A percentile compares a stretch with the other conserved stretches of the same genome.
Conservation (phyloP, 441 rosid species). For the Erysimum pusillum region DNA sequence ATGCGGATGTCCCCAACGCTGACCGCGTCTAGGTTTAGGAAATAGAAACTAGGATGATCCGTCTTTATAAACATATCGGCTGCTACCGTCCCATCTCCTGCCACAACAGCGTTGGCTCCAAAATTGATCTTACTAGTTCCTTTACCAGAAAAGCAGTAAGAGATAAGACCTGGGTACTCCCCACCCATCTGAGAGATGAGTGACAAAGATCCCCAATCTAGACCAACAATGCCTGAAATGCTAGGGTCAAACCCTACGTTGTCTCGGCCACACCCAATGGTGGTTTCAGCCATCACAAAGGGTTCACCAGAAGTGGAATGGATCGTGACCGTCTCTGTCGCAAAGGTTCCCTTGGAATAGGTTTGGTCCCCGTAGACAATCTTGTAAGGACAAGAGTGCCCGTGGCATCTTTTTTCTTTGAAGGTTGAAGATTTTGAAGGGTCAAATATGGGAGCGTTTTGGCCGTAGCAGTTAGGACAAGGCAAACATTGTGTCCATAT, state of each 20-base stretch:
- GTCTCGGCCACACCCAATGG: constrained; percentile 23
- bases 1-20: constrained; percentile 15
- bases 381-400: constrained; percentile 7
- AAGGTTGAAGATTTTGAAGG: constrained; percentile 38
- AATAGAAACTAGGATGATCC: background rate
- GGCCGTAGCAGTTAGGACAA: constrained; percentile 33
- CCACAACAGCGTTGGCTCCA: constrained; percentile 17
- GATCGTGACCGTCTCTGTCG: constrained; percentile 23
- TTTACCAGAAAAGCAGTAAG: constrained; percentile 26
- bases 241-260: background rate
- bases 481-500: constrained; percentile 35
- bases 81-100: constrained; percentile 30
- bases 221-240: constrained; percentile 32
- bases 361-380: background rate
- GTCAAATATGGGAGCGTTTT: constrained; percentile 23
- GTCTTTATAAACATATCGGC: constrained; percentile 12
- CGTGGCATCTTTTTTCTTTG: background rate
- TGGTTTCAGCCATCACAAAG: constrained; percentile 31
- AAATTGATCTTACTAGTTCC: constrained; percentile 34
- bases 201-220: constrained; percentile 7
- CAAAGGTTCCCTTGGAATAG: constrained; percentile 9
- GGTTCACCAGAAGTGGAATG: constrained; percentile 32
- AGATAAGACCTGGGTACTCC: background rate
- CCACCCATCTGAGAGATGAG: constrained; percentile 25
- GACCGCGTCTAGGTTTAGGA: constrained; percentile 39